phyloP scores from a whole-genome alignment of 345 rosid species.

The Boechera divaricarpa region DNA sequence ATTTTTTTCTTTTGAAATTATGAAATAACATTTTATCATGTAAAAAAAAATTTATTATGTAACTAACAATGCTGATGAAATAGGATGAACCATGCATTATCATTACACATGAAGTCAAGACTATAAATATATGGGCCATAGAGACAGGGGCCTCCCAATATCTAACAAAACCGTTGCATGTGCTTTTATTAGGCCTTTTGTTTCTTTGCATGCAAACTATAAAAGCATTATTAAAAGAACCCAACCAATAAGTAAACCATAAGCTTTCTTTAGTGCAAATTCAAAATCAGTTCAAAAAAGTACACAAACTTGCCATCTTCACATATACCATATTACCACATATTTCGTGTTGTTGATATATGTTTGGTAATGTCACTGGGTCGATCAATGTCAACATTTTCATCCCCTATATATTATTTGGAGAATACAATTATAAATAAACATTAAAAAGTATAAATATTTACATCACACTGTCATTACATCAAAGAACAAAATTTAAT shows the following conservation, averaged over 20 bases:
- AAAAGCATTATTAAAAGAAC: conserved; percentile 16
- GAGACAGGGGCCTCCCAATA: conserved; percentile 27
- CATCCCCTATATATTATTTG: no score
- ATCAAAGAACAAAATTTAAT: no score
- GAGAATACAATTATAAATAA: no score
- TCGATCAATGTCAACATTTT: conserved; percentile 3
- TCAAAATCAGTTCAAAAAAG: conserved; percentile 4
- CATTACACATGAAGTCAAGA: conserved; percentile 26
- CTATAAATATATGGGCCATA: conserved; percentile 15
- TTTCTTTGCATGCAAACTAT: neutral
- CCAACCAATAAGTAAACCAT: neutral
- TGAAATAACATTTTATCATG: no score
- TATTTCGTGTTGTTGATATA: conserved; percentile 11
- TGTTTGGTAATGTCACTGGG: conserved; percentile 22
- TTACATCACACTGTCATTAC: no score
- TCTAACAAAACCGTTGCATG: conserved; percentile 38
- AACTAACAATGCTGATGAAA: neutral
- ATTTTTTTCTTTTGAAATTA: neutral
- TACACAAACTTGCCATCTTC: conserved; percentile 3
- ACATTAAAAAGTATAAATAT: no score
- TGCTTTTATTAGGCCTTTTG: conserved; percentile 19
- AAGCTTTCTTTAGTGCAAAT: conserved; percentile 4
- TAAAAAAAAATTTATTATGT: no score
- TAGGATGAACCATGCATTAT: neutral
- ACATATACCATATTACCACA: neutral